Evolutionary conservation across 495 filamentous ascomycete genomes (phyloP).

Genomic region (Trichoderma reesei): DNA sequence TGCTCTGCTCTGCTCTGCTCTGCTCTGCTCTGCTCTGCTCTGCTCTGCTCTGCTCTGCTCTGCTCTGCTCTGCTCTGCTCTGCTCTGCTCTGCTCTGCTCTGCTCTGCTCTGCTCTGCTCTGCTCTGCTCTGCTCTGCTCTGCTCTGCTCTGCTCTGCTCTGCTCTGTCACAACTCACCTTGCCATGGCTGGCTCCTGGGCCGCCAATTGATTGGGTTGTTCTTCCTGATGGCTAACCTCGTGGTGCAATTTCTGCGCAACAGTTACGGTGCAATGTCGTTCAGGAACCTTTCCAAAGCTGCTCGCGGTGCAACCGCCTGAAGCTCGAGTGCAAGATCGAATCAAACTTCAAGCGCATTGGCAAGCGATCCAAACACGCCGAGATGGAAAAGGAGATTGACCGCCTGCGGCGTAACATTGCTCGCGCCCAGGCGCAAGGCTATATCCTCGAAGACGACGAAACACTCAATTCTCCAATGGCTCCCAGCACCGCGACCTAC

Average conservation of each 20-base stretch:
- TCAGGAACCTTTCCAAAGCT: slow-evolving; percentile 72
- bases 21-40: background rate
- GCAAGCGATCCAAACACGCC: slow-evolving; percentile 81
- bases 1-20: background rate
- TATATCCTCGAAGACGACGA: slow-evolving; percentile 42
- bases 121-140: no score
- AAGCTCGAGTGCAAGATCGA: slow-evolving; percentile 87
- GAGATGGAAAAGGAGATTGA: slow-evolving; percentile 88
- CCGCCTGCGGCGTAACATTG: slow-evolving; percentile 36
- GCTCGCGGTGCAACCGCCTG: slow-evolving; percentile 74
- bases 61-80: background rate
- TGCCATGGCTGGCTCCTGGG: background rate
- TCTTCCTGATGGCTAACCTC: slow-evolving; percentile 2
- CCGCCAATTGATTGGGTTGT: background rate
- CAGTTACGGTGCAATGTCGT: slow-evolving; percentile 85
- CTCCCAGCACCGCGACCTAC: slow-evolving; percentile 38
- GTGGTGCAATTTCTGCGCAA: slow-evolving; percentile 6
- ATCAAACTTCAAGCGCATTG: slow-evolving; percentile 85
- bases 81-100: background rate
- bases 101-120: background rate
- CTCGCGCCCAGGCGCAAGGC: slow-evolving; percentile 38
- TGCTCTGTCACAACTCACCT: slow-evolving; percentile 1
- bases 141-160: background rate
- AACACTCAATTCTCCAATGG: slow-evolving; percentile 44
- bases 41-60: no score